Base-by-base conservation (phyloP, 179 eudicot genomes). In the Pouteria campechiana region DNA sequence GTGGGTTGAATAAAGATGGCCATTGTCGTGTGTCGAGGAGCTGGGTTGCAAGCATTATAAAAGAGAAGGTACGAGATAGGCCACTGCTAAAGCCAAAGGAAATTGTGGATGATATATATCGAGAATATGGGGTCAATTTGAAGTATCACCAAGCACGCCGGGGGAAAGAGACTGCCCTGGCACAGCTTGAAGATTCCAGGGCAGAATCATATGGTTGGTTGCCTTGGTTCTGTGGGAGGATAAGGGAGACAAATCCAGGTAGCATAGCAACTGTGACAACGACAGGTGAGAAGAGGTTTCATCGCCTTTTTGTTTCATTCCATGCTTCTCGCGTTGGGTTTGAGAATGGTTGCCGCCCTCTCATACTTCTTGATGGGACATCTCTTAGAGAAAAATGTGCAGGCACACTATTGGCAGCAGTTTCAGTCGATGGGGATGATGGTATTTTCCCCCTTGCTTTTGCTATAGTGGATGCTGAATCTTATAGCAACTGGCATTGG, bases 401-500 rank as follows among this genome's bases (percentile, higher is more conserved):
- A 17, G 54, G 44, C 1, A 43, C 25, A 31, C 45, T 62, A 20
- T 19, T 62, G 23, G 32, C 39, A 3, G 50, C 58, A 5, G 35
- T 32, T 7, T 37, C 49, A 1, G 24, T 54, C 48, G 67, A 61
- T 35, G 60, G 60, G 17, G 58, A 61, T 33, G 60, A 54, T 27
- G 50, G 38, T 6, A n/a, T 54, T 27, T 61, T 54, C 15, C 55
- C 60, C 11, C 48, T 61, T 24, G 60, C 67, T 19, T 54, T 61
- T 32, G 55, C 55, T n/a, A 30, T 61, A 4, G 67, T 61, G 17
- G 60, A 61, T 39, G 38, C 15, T 8, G 60, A 33, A 37, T 43
- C 28, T 41, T 60, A 41, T 21, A 46, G 47, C 8, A 54, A 52
- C 25, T 61, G 67, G 67, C 36, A 32, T 15, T 61, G 67, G 67